Evolutionary conservation across 73 alveolate species (phyloP).

Genomic region (Paramecium sexaurelia): DNA sequence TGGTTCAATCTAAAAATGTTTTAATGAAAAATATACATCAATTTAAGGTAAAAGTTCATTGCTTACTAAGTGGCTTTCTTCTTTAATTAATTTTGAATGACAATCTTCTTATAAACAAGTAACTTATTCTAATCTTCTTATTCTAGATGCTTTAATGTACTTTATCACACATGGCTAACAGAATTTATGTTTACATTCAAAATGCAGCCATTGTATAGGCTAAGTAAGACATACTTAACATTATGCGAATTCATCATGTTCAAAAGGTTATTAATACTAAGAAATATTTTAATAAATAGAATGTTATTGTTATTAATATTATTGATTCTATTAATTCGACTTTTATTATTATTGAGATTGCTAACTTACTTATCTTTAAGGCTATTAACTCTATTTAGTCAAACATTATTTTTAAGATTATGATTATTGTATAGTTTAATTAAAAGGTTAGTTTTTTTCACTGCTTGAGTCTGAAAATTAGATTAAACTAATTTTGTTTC

Average conservation of each 20-base stretch:
- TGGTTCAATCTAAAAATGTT: neutral
- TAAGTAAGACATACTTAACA: neutral
- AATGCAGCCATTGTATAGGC: neutral
- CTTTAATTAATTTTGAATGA: neutral
- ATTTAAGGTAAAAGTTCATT: neutral
- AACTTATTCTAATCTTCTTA: neutral
- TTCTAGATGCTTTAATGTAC: neutral
- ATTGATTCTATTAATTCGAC: neutral
- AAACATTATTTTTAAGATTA: neutral
- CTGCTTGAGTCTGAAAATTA: slow-evolving; percentile 9
- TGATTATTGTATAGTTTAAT: neutral
- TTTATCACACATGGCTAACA: neutral
- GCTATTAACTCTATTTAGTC: neutral
- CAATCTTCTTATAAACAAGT: slow-evolving; percentile 23
- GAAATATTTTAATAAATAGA: neutral
- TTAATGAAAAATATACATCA: too few relatives aligned
- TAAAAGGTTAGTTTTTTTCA: neutral
- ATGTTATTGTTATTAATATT: neutral
- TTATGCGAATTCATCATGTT: neutral
- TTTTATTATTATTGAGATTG: neutral
- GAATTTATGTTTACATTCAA: slow-evolving; percentile 37
- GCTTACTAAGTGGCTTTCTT: neutral
- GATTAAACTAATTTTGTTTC: neutral
- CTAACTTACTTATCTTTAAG: neutral
- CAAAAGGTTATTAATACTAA: neutral